These are phyloP conservation scores for Alnus glutinosa DNA, from an alignment of 306 rosid genomes.

Conservation along the genomic window DNA sequence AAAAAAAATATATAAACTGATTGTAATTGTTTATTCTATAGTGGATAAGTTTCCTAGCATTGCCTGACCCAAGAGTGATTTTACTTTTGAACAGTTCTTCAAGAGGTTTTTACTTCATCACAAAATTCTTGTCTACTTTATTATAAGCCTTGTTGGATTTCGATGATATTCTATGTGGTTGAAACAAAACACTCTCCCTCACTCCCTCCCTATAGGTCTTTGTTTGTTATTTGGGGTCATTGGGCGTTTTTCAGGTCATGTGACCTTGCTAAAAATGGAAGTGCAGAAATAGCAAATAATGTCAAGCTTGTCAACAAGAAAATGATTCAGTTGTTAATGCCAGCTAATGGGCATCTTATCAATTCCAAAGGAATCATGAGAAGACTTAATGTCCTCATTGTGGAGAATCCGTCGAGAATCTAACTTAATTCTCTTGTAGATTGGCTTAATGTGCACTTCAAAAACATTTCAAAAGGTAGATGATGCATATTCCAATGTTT, in stretches of 20 bases:
- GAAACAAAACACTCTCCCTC: too few species aligned
- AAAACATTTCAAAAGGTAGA: not conserved
- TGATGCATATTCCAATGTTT: not conserved
- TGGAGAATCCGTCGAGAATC: not conserved
- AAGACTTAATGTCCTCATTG: not conserved
- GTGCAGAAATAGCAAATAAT: not conserved
- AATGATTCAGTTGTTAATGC: not conserved
- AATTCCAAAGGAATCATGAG: not conserved
- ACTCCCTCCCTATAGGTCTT: too few species aligned
- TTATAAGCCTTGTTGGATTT: too few species aligned
- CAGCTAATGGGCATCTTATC: not conserved
- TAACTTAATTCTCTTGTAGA: not conserved
- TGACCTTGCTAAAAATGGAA: not conserved
- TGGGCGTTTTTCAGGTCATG: not conserved
- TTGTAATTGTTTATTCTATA: too few species aligned
- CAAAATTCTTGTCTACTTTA: too few species aligned
- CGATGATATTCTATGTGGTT: too few species aligned
- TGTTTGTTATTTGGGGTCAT: too few species aligned
- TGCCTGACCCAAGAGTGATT: too few species aligned
- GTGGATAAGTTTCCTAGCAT: too few species aligned
- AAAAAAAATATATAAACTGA: too few species aligned
- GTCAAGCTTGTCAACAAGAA: not conserved
- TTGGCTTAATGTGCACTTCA: not conserved
- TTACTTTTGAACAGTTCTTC: too few species aligned
- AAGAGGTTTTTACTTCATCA: too few species aligned